Evolutionary conservation across 192 early-diverging fungal species (phyloP), one percentile per base, ranked within the genome.

Genomic region (Coemansia sp.): DNA sequence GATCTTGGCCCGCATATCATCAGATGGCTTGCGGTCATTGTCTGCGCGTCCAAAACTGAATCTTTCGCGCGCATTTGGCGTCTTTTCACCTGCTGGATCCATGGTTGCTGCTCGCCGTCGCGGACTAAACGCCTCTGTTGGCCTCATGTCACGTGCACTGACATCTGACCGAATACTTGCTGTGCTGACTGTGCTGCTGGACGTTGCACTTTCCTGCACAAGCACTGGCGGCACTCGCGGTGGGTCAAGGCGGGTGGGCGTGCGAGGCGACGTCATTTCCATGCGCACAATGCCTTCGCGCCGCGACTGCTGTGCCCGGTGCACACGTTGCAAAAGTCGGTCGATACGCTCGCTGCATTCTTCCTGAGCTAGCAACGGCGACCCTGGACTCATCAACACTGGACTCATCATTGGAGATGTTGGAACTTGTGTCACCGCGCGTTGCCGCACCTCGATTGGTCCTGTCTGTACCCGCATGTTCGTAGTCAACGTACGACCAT

Each of bases 341-440:
- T 80, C 77, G 8, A 80, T 68, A 3, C 67, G 60, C 11, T 67
- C 71, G 26, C 41, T 62, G 50, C 71, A 74, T 39, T 73, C 77
- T 6, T 74, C 77, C 4, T 59, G 25, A 5, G 68, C 37, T 63
- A 80, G 51, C 6, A 19, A 35, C 29, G n/a, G 16, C 56, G 31
- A 23, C 41, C 14, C 16, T 45, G 41, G 41, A 8, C 31, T 35
- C 31, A 35, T 8, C 31, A 7, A 35, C 31, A 6, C 6, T 35
- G 31, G 31, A 35, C 31, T 35, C 31, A 35, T 8, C 31, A 21
- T 21, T 21, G 31, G 31, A 6, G 31, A 35, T 2, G 31, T 35
- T 35, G 31, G 31, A 35, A 35, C 31, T 35, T 35, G 31, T 35
- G 41, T 45, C 41, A 45, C 41, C 3, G 41, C 11, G 3, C 41